phyloP scores from a whole-genome alignment of 306 rosid genomes.

The Cajanus cajan region DNA sequence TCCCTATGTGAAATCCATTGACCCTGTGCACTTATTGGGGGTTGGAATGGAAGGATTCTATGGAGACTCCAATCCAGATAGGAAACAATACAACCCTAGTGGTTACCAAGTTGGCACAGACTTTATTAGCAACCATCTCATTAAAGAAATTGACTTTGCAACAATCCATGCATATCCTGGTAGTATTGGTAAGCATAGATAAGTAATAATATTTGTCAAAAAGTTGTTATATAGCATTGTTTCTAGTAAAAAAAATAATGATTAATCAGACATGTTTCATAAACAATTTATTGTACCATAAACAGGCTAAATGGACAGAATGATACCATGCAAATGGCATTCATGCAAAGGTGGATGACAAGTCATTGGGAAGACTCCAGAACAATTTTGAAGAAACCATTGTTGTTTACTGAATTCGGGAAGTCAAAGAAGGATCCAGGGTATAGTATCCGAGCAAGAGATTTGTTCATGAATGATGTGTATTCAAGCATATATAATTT shows the following conservation, averaged over 20 bases:
- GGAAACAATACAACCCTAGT: conserved; percentile 56
- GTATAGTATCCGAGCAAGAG: conserved; percentile 24
- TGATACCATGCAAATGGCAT: conserved; percentile 37
- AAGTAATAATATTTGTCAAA: no score
- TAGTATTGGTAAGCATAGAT: conserved; percentile 59
- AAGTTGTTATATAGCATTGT: no score
- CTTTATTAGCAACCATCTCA: conserved; percentile 44
- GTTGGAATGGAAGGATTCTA: conserved; percentile 78
- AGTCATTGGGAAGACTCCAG: conserved; percentile 48
- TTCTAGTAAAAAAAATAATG: no score
- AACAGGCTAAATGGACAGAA: conserved; percentile 44
- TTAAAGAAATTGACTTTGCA: conserved; percentile 51
- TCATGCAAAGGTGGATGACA: conserved; percentile 43
- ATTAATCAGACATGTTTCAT: no score
- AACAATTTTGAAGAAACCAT: conserved; percentile 49
- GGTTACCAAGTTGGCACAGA: conserved; percentile 55
- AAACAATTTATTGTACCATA: neutral
- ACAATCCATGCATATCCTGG: conserved; percentile 65
- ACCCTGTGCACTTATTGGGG: conserved; percentile 48
- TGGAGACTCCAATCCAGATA: conserved; percentile 48
- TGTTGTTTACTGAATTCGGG: conserved; percentile 52
- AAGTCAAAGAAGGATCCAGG: conserved; percentile 41
- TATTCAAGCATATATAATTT: conserved; percentile 39
- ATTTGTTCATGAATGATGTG: conserved; percentile 33
- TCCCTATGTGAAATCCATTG: conserved; percentile 49